Evolutionary conservation across 139 green algal species (phyloP), one percentile per base, ranked within the genome.

Genomic region (Tetradesmus obliquus): DNA sequence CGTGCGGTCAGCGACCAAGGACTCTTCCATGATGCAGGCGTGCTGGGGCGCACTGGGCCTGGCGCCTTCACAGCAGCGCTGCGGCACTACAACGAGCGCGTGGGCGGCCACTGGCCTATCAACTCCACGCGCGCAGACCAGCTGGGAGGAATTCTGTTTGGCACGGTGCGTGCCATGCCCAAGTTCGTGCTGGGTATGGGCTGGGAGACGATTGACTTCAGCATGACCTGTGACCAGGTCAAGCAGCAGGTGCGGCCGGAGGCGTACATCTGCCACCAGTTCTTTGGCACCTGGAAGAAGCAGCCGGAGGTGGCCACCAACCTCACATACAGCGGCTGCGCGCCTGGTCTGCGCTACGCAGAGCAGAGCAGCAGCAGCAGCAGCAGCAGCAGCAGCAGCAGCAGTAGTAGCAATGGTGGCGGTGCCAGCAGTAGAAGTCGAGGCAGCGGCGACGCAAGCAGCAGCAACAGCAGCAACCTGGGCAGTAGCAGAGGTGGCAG

Each of bases 221-320:
- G 84, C 86, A 90, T 90, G 86, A 90, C 86, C 1, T 90, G 86
- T 24, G 53, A 71, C 9, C 51, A 90, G 22, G 86, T 90, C 51
- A 90, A 90, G 71, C 10, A 83, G 53, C 71, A 83, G 20, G 32
- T 90, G 1, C 74, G 86, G 20, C 86, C 86, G 53, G 86, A 90
- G 76, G 88, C 88, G 22, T 86, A 87, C 53, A 76, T 91, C 20
- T 91, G 88, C 55, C 88, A 91, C 54, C 88, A 91, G 76, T 91
- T 91, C 24, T 86, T 87, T 62, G 88, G 88, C 54, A 87, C 88
- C 13, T 91, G 88, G 88, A 91, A 91, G 88, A 86, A 86, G 13
- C 24, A 86, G 53, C 86, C 86, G 62, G 86, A 90, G 53, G 55
- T 84, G n/a, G 72, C 86, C 20, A 58, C 55, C 17, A 90, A 83